Percentiles rank a stretch among this genome's conserved stretches.
Evolutionary conservation across 768 basidiomycete species (phyloP).

Genomic region (Steccherinum ochraceum): DNA sequence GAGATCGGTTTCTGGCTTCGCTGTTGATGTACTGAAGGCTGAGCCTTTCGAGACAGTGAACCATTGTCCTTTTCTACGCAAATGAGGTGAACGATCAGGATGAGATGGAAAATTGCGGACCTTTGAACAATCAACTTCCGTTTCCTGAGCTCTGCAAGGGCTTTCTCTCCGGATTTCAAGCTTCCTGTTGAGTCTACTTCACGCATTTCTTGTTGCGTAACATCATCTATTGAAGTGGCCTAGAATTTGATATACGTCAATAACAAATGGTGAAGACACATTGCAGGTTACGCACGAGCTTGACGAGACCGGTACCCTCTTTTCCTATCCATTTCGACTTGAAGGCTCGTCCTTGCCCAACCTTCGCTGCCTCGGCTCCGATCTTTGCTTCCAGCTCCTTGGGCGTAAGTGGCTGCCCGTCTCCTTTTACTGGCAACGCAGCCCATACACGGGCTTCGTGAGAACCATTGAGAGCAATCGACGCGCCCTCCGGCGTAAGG

Average conservation of each 20-base stretch:
- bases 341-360: constrained; percentile 94
- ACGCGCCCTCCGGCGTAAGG: constrained; percentile 76
- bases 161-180: constrained; percentile 70
- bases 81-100: neutral
- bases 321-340: constrained; percentile 96
- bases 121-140: constrained; percentile 83
- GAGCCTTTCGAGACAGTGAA: constrained; percentile 84
- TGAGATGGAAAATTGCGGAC: constrained; percentile 31
- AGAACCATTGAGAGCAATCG: constrained; percentile 77
- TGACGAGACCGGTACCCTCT: constrained; percentile 81
- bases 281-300: constrained; percentile 56
- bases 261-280: neutral
- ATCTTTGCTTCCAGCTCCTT: constrained; percentile 67
- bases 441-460: constrained; percentile 96
- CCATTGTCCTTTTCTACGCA: constrained; percentile 86
- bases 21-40: constrained; percentile 83
- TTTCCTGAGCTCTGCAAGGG: constrained; percentile 82
- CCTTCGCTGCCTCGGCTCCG: constrained; percentile 84
- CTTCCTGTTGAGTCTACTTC: constrained; percentile 72
- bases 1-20: constrained; percentile 93
- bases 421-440: constrained; percentile 66
- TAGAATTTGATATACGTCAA: constrained; percentile 23
- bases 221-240: constrained; percentile 63
- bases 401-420: constrained; percentile 58
- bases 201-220: constrained; percentile 66